Evolutionary conservation across 169 alveolate species (phyloP).

Genomic region (Cryptosporidium parvum): DNA sequence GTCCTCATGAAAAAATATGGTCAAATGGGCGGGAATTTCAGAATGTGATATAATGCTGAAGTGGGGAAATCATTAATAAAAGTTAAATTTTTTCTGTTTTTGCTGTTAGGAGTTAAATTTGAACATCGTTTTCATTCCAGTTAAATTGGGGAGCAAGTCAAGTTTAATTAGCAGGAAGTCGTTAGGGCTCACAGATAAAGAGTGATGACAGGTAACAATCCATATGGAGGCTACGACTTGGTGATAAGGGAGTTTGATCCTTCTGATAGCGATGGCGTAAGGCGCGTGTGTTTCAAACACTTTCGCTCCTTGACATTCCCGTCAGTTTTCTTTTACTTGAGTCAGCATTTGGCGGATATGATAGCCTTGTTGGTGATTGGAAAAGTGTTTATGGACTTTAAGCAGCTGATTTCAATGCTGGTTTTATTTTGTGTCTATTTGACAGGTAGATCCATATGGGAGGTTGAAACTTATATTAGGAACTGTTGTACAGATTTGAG

Average conservation of each 20-base stretch:
- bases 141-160: not conserved
- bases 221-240: conserved; percentile 72
- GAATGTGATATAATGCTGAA: not conserved
- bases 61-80: not conserved
- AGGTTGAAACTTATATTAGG: conserved; percentile 87
- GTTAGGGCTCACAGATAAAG: not conserved
- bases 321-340: conserved; percentile 66
- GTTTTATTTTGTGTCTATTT: conserved; percentile 84
- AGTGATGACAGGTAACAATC: conserved; percentile 49
- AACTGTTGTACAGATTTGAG: conserved; percentile 89
- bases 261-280: conserved; percentile 70
- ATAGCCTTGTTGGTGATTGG: conserved; percentile 70
- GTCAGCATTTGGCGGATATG: conserved; percentile 65
- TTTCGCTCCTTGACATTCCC: conserved; percentile 73
- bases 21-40: not conserved
- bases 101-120: not conserved
- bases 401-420: conserved; percentile 81
- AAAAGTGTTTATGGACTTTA: conserved; percentile 80
- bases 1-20: conserved; percentile 21
- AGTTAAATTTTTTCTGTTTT: not conserved
- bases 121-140: not conserved
- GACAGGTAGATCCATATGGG: conserved; percentile 86
- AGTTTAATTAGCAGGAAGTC: not conserved
- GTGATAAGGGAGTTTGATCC: conserved; percentile 68
- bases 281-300: conserved; percentile 74